phyloP scores from a whole-genome alignment of 1,139 yeast species.

The Martiniozyma asiatica region DNA sequence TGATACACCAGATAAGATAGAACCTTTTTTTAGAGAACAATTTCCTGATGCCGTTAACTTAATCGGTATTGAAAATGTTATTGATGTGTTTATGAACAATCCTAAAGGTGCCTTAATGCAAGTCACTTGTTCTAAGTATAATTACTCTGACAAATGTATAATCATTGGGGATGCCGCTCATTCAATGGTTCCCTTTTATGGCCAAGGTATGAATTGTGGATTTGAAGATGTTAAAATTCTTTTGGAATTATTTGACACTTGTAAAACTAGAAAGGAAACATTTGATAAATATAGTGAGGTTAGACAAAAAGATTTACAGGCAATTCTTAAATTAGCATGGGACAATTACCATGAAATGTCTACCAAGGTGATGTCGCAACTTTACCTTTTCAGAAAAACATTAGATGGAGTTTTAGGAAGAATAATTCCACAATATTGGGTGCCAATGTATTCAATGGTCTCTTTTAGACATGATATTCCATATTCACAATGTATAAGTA shows the following conservation, averaged over 20 bases:
- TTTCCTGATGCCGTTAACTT: slow-evolving; percentile 68
- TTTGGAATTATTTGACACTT: slow-evolving; percentile 39
- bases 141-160: slow-evolving; percentile 50
- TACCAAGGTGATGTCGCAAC: slow-evolving; percentile 55
- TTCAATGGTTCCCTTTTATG: slow-evolving; percentile 94
- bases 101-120: slow-evolving; percentile 74
- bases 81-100: slow-evolving; percentile 40
- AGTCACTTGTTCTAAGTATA: slow-evolving; percentile 56
- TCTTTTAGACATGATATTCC: slow-evolving; percentile 77
- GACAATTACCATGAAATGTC: slow-evolving; percentile 85
- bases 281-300: slow-evolving; percentile 43
- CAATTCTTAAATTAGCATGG: slow-evolving; percentile 70
- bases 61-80: slow-evolving; percentile 44
- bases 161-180: slow-evolving; percentile 91
- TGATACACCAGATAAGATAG: slow-evolving; percentile 26
- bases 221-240: slow-evolving; percentile 77
- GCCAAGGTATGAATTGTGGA: slow-evolving; percentile 96
- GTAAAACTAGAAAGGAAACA: slow-evolving; percentile 33
- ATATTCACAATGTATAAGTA: slow-evolving; percentile 58
- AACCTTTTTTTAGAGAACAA: slow-evolving; percentile 40
- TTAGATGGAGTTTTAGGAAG: slow-evolving; percentile 57
- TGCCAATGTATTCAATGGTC: slow-evolving; percentile 86
- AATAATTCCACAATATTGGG: slow-evolving; percentile 50
- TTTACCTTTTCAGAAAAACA: slow-evolving; percentile 53
- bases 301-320: slow-evolving; percentile 56